A percentile compares a stretch with the other conserved stretches of the same genome.
These are phyloP conservation scores for Ceratocystis smalleyi DNA, from an alignment of 2,329 filamentous ascomycete species.

Conservation along the genomic window DNA sequence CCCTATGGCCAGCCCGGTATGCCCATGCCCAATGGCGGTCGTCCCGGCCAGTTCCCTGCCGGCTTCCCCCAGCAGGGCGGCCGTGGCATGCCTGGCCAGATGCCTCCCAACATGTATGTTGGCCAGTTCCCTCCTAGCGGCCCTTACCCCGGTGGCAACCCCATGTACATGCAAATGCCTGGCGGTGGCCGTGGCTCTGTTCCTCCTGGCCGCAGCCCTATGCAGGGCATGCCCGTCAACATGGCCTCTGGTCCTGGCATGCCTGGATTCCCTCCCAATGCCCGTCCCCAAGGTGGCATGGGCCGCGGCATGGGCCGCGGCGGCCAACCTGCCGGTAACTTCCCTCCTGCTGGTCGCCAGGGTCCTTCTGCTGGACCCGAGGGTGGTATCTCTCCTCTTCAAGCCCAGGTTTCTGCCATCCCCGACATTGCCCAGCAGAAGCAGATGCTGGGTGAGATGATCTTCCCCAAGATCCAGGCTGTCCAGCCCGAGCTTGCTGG, in stretches of 20 bases:
- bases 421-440: conserved; percentile 68
- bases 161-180: conserved; percentile 67
- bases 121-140: conserved; percentile 62
- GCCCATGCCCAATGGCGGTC: conserved; percentile 61
- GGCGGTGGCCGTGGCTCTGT: conserved; percentile 46
- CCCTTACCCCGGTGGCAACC: conserved; percentile 64
- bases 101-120: conserved; percentile 75
- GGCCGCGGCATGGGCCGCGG: conserved; percentile 33
- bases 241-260: conserved; percentile 36
- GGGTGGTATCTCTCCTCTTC: conserved; percentile 23
- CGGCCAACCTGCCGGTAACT: conserved; percentile 27
- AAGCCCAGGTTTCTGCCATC: conserved; percentile 44
- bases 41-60: conserved; percentile 70
- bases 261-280: conserved; percentile 43
- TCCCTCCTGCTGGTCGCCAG: conserved; percentile 35
- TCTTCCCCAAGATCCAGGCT: conserved; percentile 95
- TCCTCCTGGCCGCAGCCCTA: conserved; percentile 54
- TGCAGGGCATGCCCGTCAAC: conserved; percentile 60
- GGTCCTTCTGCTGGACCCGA: conserved; percentile 8
- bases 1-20: conserved; percentile 50
- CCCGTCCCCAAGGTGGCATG: conserved; percentile 36
- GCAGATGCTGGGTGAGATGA: conserved; percentile 92
- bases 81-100: conserved; percentile 70
- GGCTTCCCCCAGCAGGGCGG: conserved; percentile 77
- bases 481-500: conserved; percentile 92